Base-by-base conservation (phyloP, 192 early-diverging fungal species). In the Geranomyces michiganensis region DNA sequence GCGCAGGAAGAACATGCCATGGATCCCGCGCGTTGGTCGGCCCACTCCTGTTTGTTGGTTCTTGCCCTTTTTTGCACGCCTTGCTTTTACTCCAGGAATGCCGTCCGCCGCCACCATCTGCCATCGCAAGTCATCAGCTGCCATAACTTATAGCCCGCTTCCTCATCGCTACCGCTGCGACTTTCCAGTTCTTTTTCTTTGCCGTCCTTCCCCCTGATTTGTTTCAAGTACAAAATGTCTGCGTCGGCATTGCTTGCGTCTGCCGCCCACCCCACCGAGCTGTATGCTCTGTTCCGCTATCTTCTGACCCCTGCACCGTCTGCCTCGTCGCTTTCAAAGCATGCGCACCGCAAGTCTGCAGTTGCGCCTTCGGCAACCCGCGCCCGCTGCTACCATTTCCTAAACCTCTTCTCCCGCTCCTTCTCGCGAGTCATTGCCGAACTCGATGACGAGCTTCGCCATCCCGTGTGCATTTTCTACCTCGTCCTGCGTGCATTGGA, bases 401-500 rank as follows among this genome's bases (percentile, higher is more conserved):
- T 99, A 60, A 91, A 92, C 81, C 82, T 88, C 86, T 98, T 96
- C 33, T 97, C 96, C 56, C 92, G 97, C 53, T 96, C 94, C 66
- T 99, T 98, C 79, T 89, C 94, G 24, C 88, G 92, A 31, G 96
- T 99, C 61, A 99, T 98, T 82, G 91, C 92, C 60, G 75, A 81
- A 26, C 71, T 88, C 17, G 78, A 82, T 73, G 68, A 53, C 41
- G 86, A 84, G 60, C 72, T 82, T 9, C 47, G 72, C 7, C 72
- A 77, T 33, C 81, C 91, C 76, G 85, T 98, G 51, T 98, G 96
- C 77, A 70, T 99, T 62, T 98, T 99, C 79, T 99, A 99, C 79
- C 85, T 99, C 59, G 84, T 96, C 36, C 85, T 99, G 67, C 90
- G 97, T 36, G 97, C 93, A 15, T 85, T 99, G 55, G 97, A 99